Conservation (phyloP, 495 filamentous ascomycete genomes). For the Penicillium waksmanii region DNA sequence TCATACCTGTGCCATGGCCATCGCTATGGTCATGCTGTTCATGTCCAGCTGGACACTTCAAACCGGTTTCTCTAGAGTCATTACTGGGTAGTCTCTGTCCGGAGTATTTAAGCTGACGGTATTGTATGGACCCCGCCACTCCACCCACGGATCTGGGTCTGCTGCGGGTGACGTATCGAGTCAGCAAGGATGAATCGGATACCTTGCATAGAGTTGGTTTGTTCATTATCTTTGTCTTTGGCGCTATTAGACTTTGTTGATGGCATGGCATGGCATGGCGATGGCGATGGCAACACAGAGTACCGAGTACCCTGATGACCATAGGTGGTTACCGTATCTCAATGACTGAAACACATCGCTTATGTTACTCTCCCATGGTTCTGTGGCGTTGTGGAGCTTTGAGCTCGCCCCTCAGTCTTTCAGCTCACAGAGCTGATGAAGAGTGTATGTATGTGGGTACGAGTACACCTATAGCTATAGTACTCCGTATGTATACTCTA, state of each 20-base stretch:
- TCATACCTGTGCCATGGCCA: too few relatives aligned
- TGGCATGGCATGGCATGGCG: too few relatives aligned
- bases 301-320: too few relatives aligned
- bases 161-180: slow-evolving; percentile 24
- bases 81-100: not conserved
- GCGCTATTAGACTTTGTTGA: too few relatives aligned
- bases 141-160: slow-evolving; percentile 17
- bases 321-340: too few relatives aligned
- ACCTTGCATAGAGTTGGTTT: slow-evolving; percentile 1
- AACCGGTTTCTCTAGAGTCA: not conserved
- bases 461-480: too few relatives aligned
- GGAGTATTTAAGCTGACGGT: not conserved
- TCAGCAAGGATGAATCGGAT: slow-evolving; percentile 3
- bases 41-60: not conserved
- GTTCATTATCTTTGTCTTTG: not conserved
- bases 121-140: not conserved
- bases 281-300: too few relatives aligned
- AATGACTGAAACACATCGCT: not conserved
- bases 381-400: slow-evolving; percentile 34
- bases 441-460: too few relatives aligned
- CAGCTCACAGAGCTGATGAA: not conserved
- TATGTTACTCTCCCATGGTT: slow-evolving; percentile 27
- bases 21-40: too few relatives aligned
- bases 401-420: slow-evolving; percentile 4
- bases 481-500: too few relatives aligned